Conservation (phyloP, 2,329 filamentous ascomycete genomes). For the Teratosphaeria destructans region DNA sequence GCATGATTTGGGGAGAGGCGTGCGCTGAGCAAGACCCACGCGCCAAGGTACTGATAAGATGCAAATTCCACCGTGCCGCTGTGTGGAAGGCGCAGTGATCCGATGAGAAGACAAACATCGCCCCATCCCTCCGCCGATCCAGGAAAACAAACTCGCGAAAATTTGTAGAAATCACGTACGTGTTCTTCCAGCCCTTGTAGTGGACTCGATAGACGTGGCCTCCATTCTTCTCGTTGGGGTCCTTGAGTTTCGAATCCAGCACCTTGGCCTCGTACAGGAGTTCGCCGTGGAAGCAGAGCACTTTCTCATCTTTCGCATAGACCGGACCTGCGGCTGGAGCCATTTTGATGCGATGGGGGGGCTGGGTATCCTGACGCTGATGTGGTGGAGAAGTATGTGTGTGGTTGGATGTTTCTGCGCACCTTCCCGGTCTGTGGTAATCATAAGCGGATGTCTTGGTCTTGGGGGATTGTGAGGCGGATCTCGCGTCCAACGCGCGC, state of each 20-base stretch:
- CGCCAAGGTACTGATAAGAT: neutral
- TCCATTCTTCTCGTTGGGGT: constrained; percentile 56
- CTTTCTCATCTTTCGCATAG: constrained; percentile 72
- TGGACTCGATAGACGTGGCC: constrained; percentile 85
- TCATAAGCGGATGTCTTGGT: neutral
- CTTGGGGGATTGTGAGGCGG: neutral
- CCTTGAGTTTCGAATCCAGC: constrained; percentile 60
- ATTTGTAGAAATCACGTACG: constrained; percentile 44
- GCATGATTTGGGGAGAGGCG: neutral
- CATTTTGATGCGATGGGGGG: constrained; percentile 39
- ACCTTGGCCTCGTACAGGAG: constrained; percentile 97
- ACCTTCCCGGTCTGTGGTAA: neutral
- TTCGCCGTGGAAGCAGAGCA: constrained; percentile 94
- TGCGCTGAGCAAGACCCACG: neutral
- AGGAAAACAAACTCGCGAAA: neutral
- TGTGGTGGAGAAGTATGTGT: neutral
- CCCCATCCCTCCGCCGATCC: neutral
- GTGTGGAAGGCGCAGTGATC: neutral
- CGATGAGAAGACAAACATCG: neutral
- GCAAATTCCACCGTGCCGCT: neutral
- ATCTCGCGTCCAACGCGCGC: neutral
- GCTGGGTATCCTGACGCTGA: neutral
- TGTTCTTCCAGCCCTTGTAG: constrained; percentile 99
- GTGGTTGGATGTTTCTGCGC: neutral
- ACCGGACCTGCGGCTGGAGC: constrained; percentile 42